Base-by-base conservation (phyloP, 2,329 filamentous ascomycete species). In the Fusarium protoensiforme region DNA sequence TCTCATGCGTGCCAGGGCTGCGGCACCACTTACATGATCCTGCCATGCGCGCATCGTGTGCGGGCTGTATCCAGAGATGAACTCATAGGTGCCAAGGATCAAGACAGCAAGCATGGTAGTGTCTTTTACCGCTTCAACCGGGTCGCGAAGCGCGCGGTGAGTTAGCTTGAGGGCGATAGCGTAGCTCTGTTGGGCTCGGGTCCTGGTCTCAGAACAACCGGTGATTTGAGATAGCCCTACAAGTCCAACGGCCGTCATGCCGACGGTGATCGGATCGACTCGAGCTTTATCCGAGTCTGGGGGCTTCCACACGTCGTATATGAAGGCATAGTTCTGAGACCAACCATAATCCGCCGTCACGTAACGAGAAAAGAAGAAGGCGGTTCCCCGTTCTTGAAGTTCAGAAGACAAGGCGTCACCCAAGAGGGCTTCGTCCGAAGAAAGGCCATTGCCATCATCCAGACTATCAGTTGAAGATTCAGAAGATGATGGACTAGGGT, bases 221-320 rank as follows among this genome's bases (percentile, higher is more conserved):
- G 83, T 85, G 56, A 86, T 79, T 73, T 87, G 85, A 11, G 87
- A 85, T 56, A 88, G 81, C 9, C 86, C 86, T 35, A 87, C 85
- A 8, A 90, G 80, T 16, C 88, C 88, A 8, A 90, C 88, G 7
- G 88, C 87, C 14, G 85, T 85, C 81, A 90, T 87, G 72, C 86
- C 86, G 20, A 87, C 84, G 27, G 88, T 82, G 24, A 87, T 84
- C 13, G 85, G 82, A 72, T 88, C 87, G 14, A 83, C 77, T 31
- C 79, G 77, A 6, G 81, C 78, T 4, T 80, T 72, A 11, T 71
- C 68, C 6, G 79, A 76, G n/a, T 78, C 77, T 8, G 80, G 82
- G 1, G 86, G 85, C 65, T 84, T 86, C 86, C 86, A 87, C 9
- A 89, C 81, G 43, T 89, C 86, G 64, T 84, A 86, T 64, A 90